Evolutionary conservation across 257 asterid genomes (phyloP), one percentile per base, ranked within the genome.

Genomic region (Apocynum venetum): DNA sequence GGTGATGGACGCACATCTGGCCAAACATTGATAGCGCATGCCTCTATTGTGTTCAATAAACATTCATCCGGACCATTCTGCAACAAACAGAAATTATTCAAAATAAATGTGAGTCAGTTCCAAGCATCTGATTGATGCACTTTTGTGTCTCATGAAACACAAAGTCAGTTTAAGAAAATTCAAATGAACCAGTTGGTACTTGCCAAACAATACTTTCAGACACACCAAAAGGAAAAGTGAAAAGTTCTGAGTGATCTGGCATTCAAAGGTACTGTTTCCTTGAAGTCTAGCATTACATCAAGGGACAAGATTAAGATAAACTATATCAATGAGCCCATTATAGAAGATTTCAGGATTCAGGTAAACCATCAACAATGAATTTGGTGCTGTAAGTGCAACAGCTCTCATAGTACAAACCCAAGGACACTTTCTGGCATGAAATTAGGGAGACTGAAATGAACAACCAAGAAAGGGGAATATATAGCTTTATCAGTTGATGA

Each of bases 11-110:
- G 88, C 97, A 91, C 83, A 81, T 86, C 89, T 56, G 97, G 98
- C 98, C 98, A 95, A 76, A 73, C 81, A 86, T 89, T 88, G 74
- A 95, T 93, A 6, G 98, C 98, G 83, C 98, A 95, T 5, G 96
- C 90, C 88, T 95, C 98, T 71, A 95, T 88, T 67, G 86, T 80
- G 87, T 95, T 91, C 87, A 93, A 80, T 60, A 91, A 68, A 85
- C 98, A 95, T 73, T 95, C 98, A 68, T 72, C 79, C 10, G 71
- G 47, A 38, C 98, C 98, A 77, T 95, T 97, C 98, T 95, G 92
- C 85, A 85, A 72, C 44, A 79, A 81, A 52, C 19, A 57, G 40
- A 81, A 20, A 38, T 41, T 6, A 40, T 20, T 14, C 61, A 71
- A 68, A 14, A 48, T 4, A 4, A 66, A 6, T 4, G 3, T 36